Evolutionary conservation across 2,329 filamentous ascomycete species (phyloP), one percentile per base, ranked within the genome.

Genomic region (Fusarium sp.): DNA sequence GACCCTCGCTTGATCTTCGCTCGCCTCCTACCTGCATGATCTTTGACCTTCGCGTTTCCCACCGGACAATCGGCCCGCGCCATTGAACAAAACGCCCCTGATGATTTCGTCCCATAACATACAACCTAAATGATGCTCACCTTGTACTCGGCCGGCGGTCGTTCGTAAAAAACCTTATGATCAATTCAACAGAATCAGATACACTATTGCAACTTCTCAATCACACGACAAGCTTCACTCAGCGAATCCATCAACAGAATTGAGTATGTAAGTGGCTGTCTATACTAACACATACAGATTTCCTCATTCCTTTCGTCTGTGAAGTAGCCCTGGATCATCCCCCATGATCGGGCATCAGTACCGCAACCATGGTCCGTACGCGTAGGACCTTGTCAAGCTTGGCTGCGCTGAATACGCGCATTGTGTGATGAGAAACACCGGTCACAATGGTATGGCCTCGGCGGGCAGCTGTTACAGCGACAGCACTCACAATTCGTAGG

Each of bases 21-120:
- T 84, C 56, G 38, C 44, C 58, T 40, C n/a, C 31, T 39, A 20
- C 7, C 80, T 72, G 73, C 85, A 87, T 2, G 81, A 81, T 26
- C 31, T 59, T 52, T 52, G 78, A 83, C 39, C 75, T 78, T 73
- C 86, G 78, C 10, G 63, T 82, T 85, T 18, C 85, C 85, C 9
- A 81, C 83, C 20, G 84, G 84, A 73, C 85, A 87, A 45, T 82
- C 81, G 60, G 83, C 82, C 58, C 82, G 76, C 86, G 86, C 17
- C 86, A 86, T 40, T 84, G 81, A 52, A 88, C 81, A 72, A 86
- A 88, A 51, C 81, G 79, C 75, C 87, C 83, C 85, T 86, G 87
- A 24, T 81, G 78, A 20, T 80, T 31, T 46, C 38, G 36, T 17
- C 28, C 81, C 77, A 87, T 87, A 46, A 80, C 10, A 31, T 31